Evolutionary conservation across 495 filamentous ascomycete species (phyloP).

Genomic region (Hypoxylon crocopeplum): DNA sequence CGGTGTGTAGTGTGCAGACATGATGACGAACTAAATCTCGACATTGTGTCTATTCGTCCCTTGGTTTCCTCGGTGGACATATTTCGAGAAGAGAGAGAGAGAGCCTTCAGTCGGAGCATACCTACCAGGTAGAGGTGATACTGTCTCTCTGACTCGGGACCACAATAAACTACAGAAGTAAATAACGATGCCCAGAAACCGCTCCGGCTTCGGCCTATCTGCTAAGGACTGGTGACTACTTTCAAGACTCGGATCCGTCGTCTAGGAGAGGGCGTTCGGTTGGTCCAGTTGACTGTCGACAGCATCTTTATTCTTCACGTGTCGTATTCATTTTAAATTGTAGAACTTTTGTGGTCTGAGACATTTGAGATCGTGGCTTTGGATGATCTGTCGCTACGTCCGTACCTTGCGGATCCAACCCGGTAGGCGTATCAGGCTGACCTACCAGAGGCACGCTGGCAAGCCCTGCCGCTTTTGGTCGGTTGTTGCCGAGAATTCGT

Average conservation of each 20-base stretch:
- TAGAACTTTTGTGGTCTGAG: constrained; percentile 24
- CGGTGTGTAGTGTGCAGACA: constrained; percentile 11
- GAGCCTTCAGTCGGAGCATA: no score
- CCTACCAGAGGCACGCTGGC: constrained; percentile 24
- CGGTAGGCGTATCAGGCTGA: constrained; percentile 21
- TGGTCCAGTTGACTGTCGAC: neutral
- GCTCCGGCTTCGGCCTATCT: neutral
- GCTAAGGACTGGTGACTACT: neutral
- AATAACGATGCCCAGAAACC: neutral
- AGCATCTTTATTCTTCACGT: constrained; percentile 21
- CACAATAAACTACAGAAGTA: no score
- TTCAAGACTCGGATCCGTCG: constrained; percentile 2
- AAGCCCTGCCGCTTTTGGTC: constrained; percentile 32
- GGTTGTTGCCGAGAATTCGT: constrained; percentile 36
- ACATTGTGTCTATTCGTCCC: neutral
- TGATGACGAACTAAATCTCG: constrained; percentile 9
- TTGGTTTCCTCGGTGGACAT: neutral
- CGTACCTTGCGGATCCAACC: constrained; percentile 41
- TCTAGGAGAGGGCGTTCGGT: neutral
- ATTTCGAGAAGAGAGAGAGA: no score
- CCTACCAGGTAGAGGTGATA: no score
- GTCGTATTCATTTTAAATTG: constrained; percentile 7
- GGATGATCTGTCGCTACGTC: constrained; percentile 40
- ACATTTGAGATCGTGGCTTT: constrained; percentile 41
- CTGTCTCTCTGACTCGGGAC: no score